Conservation (phyloP, 345 rosid species). For the Salix arbutifolia region DNA sequence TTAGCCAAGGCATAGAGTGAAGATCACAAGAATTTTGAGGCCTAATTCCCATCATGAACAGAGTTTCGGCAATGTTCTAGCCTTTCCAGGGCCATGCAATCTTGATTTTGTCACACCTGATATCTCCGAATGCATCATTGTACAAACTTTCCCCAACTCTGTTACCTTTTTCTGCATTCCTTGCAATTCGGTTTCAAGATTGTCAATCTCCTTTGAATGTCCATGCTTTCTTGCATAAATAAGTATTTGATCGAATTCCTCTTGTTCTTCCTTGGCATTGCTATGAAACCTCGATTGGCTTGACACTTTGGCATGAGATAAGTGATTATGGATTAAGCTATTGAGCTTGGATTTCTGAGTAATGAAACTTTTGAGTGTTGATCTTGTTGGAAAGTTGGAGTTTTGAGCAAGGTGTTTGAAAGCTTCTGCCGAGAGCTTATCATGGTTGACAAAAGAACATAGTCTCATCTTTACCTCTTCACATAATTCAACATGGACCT, state of each 20-base stretch:
- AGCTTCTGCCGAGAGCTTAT: slow-evolving; percentile 42
- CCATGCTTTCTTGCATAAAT: slow-evolving; percentile 13
- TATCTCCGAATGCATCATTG: slow-evolving; percentile 24
- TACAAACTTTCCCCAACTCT: slow-evolving; percentile 26
- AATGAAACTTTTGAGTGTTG: slow-evolving; percentile 25
- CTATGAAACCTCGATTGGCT: background rate
- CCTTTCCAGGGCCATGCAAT: slow-evolving; percentile 16
- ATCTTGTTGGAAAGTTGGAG: slow-evolving; percentile 37
- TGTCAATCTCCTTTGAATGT: slow-evolving; percentile 14
- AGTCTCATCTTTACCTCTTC: slow-evolving; percentile 37
- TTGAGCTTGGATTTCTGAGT: slow-evolving; percentile 26
- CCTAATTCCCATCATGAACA: slow-evolving; percentile 27
- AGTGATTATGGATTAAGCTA: background rate
- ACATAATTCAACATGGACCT: slow-evolving; percentile 39
- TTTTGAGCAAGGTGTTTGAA: slow-evolving; percentile 29
- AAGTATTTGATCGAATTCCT: slow-evolving; percentile 6
- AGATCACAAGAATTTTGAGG: background rate
- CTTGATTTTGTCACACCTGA: slow-evolving; percentile 22
- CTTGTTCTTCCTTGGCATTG: slow-evolving; percentile 4
- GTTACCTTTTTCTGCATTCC: slow-evolving; percentile 21
- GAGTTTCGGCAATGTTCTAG: slow-evolving; percentile 32
- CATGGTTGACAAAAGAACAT: slow-evolving; percentile 33
- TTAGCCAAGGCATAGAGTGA: background rate
- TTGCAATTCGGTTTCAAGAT: slow-evolving; percentile 17
- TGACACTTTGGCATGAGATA: background rate